A percentile compares a stretch with the other conserved stretches of the same genome.
Evolutionary conservation across 345 rosid species (phyloP).

Genomic region (Streptanthus diversifolius): DNA sequence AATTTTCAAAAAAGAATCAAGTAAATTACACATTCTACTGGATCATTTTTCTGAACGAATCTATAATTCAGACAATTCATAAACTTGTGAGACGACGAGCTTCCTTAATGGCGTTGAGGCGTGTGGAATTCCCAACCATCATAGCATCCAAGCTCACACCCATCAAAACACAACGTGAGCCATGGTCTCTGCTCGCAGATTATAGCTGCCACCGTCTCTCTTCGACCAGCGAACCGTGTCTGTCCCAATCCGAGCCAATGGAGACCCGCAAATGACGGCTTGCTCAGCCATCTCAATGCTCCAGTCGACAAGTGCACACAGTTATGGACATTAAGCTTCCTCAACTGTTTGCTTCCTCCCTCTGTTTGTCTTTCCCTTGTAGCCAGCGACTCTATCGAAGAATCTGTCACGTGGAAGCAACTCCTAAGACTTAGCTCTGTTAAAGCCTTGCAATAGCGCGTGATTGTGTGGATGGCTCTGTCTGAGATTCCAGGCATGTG

Average conservation of each 20-base stretch:
- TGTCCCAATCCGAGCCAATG: constrained; percentile 55
- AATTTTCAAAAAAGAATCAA: not conserved
- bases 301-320: constrained; percentile 49
- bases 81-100: not conserved
- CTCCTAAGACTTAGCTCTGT: constrained; percentile 52
- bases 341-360: constrained; percentile 37
- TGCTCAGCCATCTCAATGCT: constrained; percentile 38
- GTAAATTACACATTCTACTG: constrained; percentile 6
- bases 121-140: constrained; percentile 65
- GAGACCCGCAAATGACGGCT: constrained; percentile 50
- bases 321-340: constrained; percentile 53
- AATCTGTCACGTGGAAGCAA: constrained; percentile 54
- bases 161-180: constrained; percentile 56
- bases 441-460: constrained; percentile 38
- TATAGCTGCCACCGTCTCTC: constrained; percentile 22
- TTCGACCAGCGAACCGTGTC: constrained; percentile 36
- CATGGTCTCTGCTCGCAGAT: constrained; percentile 45
- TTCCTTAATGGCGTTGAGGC: constrained; percentile 24
- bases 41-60: not conserved
- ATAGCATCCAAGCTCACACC: constrained; percentile 69
- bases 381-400: constrained; percentile 47
- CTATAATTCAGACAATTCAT: not conserved
- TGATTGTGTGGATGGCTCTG: constrained; percentile 38
- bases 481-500: constrained; percentile 64
- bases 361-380: constrained; percentile 33